phyloP scores from a whole-genome alignment of 2,329 filamentous ascomycete species.

The Tricladium varicosporioides region DNA sequence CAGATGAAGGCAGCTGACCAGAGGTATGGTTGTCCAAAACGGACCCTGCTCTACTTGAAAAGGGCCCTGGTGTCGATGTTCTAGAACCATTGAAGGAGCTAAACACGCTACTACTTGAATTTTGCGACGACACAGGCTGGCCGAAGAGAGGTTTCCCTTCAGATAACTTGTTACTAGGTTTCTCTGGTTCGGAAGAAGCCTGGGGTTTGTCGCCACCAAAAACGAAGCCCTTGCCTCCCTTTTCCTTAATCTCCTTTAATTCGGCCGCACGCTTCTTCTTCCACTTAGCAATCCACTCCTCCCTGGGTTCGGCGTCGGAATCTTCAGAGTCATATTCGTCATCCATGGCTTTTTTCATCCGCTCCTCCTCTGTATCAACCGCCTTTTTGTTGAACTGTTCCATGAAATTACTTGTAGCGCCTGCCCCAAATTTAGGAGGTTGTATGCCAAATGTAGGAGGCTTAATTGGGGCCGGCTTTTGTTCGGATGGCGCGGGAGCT shows the following conservation, averaged over 20 bases:
- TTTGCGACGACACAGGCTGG: constrained; percentile 41
- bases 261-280: constrained; percentile 20
- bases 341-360: constrained; percentile 29
- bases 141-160: constrained; percentile 19
- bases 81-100: constrained; percentile 26
- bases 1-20: constrained; percentile 20
- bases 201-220: constrained; percentile 8
- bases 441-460: constrained; percentile 1
- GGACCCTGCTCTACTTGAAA: constrained; percentile 23
- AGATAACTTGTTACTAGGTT: not conserved
- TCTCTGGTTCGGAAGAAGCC: not conserved
- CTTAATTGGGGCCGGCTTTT: not conserved
- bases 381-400: constrained; percentile 27
- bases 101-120: constrained; percentile 20
- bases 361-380: constrained; percentile 23
- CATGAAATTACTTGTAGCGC: constrained; percentile 19
- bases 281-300: constrained; percentile 26
- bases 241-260: constrained; percentile 20
- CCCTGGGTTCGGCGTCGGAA: constrained; percentile 13
- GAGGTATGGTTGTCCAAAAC: constrained; percentile 27
- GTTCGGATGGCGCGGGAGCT: not conserved
- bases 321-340: constrained; percentile 34
- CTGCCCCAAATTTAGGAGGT: not conserved
- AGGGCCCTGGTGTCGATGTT: constrained; percentile 27
- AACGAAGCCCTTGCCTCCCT: constrained; percentile 16